These are phyloP conservation scores for Combretum micranthum DNA, from an alignment of 345 rosid genomes.

Conservation along the genomic window DNA sequence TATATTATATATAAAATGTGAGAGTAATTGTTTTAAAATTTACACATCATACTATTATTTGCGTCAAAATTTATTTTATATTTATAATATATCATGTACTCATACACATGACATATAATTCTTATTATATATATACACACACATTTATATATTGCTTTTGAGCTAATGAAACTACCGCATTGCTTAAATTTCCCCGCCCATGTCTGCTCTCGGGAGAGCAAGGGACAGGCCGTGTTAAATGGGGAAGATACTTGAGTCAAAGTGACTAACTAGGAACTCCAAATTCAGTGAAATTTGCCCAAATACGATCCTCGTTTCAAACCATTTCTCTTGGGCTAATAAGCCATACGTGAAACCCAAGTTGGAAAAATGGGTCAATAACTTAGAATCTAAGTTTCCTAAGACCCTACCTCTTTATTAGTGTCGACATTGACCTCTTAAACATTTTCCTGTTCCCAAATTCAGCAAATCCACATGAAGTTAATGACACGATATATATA, in stretches of 20 bases:
- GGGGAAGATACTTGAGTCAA: conserved; percentile 14
- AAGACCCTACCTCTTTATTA: conserved; percentile 30
- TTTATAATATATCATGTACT: too few relatives aligned
- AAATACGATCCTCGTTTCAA: neutral
- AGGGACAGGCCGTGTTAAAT: neutral
- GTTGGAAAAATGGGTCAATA: conserved; percentile 30
- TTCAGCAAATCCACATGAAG: conserved; percentile 13
- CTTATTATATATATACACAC: too few relatives aligned
- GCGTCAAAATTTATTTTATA: too few relatives aligned
- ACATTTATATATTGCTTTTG: neutral
- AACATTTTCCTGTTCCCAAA: conserved; percentile 14
- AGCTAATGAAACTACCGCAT: neutral
- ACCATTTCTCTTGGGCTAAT: conserved; percentile 1
- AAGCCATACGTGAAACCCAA: conserved; percentile 12
- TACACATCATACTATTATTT: too few relatives aligned
- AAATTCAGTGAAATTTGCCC: conserved; percentile 24
- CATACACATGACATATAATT: too few relatives aligned
- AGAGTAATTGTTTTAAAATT: too few relatives aligned
- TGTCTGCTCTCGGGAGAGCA: conserved; percentile 22
- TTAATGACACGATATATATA: too few relatives aligned
- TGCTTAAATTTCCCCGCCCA: conserved; percentile 27
- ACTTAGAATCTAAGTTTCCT: conserved; percentile 36
- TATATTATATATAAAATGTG: too few relatives aligned
- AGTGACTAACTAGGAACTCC: conserved; percentile 14
- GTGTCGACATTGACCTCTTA: conserved; percentile 21